Conservation (phyloP, 352 stramenopile genomes). For the Pythium sp. region DNA sequence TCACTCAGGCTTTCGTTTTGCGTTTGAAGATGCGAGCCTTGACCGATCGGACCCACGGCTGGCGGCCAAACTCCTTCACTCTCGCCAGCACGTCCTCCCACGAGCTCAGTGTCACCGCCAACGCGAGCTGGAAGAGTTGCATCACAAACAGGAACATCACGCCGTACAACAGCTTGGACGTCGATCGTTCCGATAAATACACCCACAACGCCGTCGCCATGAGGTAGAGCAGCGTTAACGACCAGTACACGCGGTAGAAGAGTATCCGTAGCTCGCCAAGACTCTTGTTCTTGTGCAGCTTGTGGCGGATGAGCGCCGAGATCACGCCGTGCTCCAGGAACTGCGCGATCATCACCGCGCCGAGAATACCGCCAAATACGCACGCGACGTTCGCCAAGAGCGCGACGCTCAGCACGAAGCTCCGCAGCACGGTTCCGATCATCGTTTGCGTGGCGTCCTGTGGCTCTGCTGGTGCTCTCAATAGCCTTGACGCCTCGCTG, state of each 20-base stretch:
- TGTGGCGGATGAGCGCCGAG: conserved; percentile 44
- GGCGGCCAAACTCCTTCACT: conserved; percentile 24
- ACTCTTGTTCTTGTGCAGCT: conserved; percentile 38
- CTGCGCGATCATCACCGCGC: conserved; percentile 60
- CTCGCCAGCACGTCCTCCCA: conserved; percentile 45
- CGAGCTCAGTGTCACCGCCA: conserved; percentile 58
- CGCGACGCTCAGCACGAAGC: conserved; percentile 4
- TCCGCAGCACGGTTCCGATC: conserved; percentile 15
- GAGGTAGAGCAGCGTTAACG: conserved; percentile 41
- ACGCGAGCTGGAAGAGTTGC: conserved; percentile 51
- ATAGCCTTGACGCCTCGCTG: not conserved
- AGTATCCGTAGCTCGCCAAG: conserved; percentile 33
- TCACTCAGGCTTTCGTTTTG: not conserved
- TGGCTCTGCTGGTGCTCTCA: not conserved
- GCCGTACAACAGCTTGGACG: conserved; percentile 44
- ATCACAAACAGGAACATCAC: conserved; percentile 46
- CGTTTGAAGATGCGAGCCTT: conserved; percentile 1
- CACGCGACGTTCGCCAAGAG: conserved; percentile 23
- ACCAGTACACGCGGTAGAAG: conserved; percentile 74
- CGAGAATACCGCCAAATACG: conserved; percentile 34
- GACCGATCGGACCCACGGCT: conserved; percentile 8
- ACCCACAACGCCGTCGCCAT: conserved; percentile 47
- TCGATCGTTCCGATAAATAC: conserved; percentile 54
- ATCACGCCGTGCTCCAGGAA: conserved; percentile 63
- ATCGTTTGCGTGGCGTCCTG: conserved; percentile 1